Evolutionary conservation across 2,329 filamentous ascomycete genomes (phyloP), one percentile per base, ranked within the genome.

Genomic region (Cercospora nicotianae): DNA sequence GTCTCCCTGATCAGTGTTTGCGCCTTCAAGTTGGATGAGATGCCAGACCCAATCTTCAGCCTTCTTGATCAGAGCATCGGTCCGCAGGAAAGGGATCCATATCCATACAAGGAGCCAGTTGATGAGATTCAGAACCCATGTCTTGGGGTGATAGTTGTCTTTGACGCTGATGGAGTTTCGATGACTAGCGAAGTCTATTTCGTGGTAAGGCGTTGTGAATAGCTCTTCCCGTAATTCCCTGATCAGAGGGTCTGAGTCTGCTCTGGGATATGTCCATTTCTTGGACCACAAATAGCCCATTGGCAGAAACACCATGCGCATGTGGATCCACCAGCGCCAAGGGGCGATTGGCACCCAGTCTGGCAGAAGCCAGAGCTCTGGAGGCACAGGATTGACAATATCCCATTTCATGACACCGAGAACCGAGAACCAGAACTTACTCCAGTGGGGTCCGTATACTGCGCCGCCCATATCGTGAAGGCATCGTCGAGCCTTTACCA

Each of bases 81-180:
- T 81, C 9, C 94, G 88, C 28, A 97, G 78, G 72, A 90, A 92
- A 0, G 93, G 93, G 51, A 89, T 89, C 88, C 91, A 98, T 55
- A 98, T 78, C 64, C 90, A 91, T 61, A 90, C 90, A 4, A 98
- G 79, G 8, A 92, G 71, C 87, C 90, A 93, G 76, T 97, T 97
- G 66, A 89, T 82, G 0, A 88, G 77, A 74, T 93, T 94, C 39
- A 99, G 83, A 0, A 97, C 71, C 89, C 89, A 93, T 0, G 91
- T 88, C 79, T 98, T 98, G 3, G 94, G 93, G 75, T 98, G 91
- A 80, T 96, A 98, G 78, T 99, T 95, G 78, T 99, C 95, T 28
- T 81, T 83, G 0, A 87, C 81, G 16, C 89, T 87, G 67, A 99
- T 97, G 30, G 87, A 90, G 79, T 97, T 97, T 30, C 95, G 89